Evolutionary conservation across 345 rosid genomes (phyloP), one percentile per base, ranked within the genome.

Genomic region (Euclidium syriacum): DNA sequence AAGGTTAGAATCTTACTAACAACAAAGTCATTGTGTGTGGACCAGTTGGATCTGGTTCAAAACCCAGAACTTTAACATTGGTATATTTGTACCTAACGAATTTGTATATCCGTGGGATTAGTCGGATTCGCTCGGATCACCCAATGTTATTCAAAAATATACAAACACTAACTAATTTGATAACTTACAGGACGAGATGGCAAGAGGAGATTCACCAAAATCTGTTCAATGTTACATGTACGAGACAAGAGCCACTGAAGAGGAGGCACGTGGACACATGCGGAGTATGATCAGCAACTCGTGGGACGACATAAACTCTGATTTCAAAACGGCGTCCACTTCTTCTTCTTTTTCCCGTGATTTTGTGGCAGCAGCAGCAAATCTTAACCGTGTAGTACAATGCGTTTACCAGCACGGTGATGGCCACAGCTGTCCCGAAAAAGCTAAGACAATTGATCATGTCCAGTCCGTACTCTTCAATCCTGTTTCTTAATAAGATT

Each of bases 321-420:
- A 41, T 39, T 25, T 20, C 5, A 59, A 43, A 26, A 49, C 56
- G 35, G 36, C 27, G 49, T 22, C 25, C 27, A 49, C 36, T 25
- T 62, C 67, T 24, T 62, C 67, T 24, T 62, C 67, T 24, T 36
- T 49, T 36, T 27, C 67, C 5, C 11, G 18, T 24, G 27, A 36
- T 49, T 36, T 62, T n/a, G 27, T 62, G 38, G 38, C 46, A 42
- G 29, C 51, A 18, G 58, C 52, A 1, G 41, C 68, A 36, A 75
- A 76, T 49, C 6, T 72, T 0, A 75, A 49, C 3, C 73, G 83
- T 12, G 19, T 47, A 59, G 40, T 77, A 6, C 72, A 50, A 1
- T 74, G 38, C 49, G 36, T 56, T 23, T 78, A 81, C 20, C 66
- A 52, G 6, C 17, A 52, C 24, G 82, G 79, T 3, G 82, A 81